Percentiles rank a stretch among this genome's conserved stretches.
These are phyloP conservation scores for Carallia brachiata DNA, from an alignment of 345 rosid species.

Conservation along the genomic window DNA sequence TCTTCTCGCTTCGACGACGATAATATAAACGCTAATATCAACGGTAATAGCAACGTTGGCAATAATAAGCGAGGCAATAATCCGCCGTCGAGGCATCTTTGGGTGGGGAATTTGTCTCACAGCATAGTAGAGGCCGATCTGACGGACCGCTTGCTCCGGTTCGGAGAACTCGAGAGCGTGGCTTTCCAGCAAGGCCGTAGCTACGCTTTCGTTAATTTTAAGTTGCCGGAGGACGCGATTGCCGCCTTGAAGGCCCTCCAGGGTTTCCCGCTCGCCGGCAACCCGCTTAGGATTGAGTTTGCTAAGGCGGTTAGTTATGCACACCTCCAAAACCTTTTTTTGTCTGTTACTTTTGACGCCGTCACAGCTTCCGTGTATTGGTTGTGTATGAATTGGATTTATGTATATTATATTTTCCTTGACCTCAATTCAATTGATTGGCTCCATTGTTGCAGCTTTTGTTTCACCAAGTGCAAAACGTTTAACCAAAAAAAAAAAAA, in stretches of 20 bases:
- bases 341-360: constrained; percentile 9
- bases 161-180: constrained; percentile 74
- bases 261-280: constrained; percentile 72
- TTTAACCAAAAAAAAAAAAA: neutral
- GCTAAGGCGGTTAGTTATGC: constrained; percentile 97
- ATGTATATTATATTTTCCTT: constrained; percentile 13
- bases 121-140: constrained; percentile 53
- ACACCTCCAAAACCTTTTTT: constrained; percentile 10
- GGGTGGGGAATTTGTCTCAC: constrained; percentile 90
- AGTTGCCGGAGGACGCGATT: constrained; percentile 64
- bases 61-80: constrained; percentile 38
- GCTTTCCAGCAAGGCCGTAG: constrained; percentile 85
- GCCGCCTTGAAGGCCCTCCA: constrained; percentile 69
- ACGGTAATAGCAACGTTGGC: constrained; percentile 7
- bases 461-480: neutral
- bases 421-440: constrained; percentile 14
- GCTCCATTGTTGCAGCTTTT: neutral
- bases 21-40: constrained; percentile 7
- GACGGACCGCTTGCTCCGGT: constrained; percentile 46
- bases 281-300: constrained; percentile 88
- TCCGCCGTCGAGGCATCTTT: constrained; percentile 86
- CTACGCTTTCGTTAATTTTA: constrained; percentile 74
- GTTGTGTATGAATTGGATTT: constrained; percentile 3
- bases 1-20: constrained; percentile 35
- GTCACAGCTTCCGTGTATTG: constrained; percentile 6